Evolutionary conservation across 2,329 filamentous ascomycete genomes (phyloP).

Genomic region (Rhinocladiella mackenziei): DNA sequence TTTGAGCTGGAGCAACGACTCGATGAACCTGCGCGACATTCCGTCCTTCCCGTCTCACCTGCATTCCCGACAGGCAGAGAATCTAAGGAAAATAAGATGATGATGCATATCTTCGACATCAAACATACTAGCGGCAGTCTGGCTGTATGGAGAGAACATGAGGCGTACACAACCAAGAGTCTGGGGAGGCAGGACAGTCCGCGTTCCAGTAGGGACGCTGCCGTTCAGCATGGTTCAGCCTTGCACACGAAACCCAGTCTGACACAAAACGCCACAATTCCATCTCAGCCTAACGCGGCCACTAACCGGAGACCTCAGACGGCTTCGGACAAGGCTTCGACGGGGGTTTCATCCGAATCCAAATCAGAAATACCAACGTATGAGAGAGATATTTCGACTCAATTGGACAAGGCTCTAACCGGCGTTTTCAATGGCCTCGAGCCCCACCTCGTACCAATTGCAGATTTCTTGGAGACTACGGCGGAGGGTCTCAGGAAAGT

Average conservation of each 20-base stretch:
- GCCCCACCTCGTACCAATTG: slow-evolving; percentile 37
- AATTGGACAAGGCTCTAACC: slow-evolving; percentile 37
- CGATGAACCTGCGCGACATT: slow-evolving; percentile 36
- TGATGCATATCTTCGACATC: slow-evolving; percentile 48
- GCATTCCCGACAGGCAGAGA: slow-evolving; percentile 5
- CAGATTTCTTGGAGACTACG: slow-evolving; percentile 37
- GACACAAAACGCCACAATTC: no score
- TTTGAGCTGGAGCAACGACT: slow-evolving; percentile 46
- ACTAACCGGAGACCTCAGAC: no score
- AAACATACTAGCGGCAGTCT: slow-evolving; percentile 20
- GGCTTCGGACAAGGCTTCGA: no score
- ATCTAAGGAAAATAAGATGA: slow-evolving; percentile 26
- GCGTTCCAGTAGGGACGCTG: background rate
- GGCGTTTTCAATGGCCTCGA: slow-evolving; percentile 37
- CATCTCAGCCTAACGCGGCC: no score
- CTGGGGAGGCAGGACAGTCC: slow-evolving; percentile 2
- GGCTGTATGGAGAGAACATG: slow-evolving; percentile 27
- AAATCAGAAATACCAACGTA: no score
- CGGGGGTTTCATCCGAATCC: no score
- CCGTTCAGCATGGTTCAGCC: background rate
- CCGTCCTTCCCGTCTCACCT: slow-evolving; percentile 9
- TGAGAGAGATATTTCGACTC: slow-evolving; percentile 31
- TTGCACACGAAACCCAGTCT: no score
- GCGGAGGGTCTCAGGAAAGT: slow-evolving; percentile 36
- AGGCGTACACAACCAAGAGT: slow-evolving; percentile 24